These are phyloP conservation scores for Corymbia calophylla DNA, from an alignment of 441 rosid species.

Conservation along the genomic window DNA sequence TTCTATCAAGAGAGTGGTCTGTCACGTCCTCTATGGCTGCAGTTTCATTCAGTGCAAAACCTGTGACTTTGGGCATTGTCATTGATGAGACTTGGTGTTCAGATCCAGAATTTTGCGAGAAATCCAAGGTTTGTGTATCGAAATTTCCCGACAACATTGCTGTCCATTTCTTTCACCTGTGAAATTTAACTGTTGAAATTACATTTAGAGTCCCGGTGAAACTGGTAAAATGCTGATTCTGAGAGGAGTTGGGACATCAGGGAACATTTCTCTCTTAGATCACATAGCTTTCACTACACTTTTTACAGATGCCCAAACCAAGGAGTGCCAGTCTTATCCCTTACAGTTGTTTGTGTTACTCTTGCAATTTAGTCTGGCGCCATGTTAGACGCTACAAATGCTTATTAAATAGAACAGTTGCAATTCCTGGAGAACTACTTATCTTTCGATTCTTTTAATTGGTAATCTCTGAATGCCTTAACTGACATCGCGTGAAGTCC, in stretches of 20 bases:
- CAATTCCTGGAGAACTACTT: background rate
- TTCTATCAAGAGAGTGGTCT: background rate
- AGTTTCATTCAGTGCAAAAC: background rate
- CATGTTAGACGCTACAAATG: background rate
- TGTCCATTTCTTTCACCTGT: background rate
- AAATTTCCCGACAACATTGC: background rate
- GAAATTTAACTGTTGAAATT: background rate
- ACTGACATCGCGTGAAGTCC: background rate
- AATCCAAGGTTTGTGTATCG: background rate
- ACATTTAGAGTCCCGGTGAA: background rate
- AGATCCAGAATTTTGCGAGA: background rate
- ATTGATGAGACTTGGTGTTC: background rate
- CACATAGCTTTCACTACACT: background rate
- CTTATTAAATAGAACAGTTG: background rate
- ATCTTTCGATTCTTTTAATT: background rate
- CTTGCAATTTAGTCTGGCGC: background rate
- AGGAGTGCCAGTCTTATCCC: background rate
- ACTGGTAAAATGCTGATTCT: background rate
- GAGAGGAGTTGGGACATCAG: background rate
- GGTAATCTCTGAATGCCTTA: background rate
- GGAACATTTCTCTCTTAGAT: background rate
- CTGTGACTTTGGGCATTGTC: background rate
- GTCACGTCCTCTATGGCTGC: background rate
- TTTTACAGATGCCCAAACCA: background rate
- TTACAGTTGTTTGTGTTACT: background rate